Evolutionary conservation across 495 filamentous ascomycete genomes (phyloP).

Genomic region (Diplogelasinospora grovesii): DNA sequence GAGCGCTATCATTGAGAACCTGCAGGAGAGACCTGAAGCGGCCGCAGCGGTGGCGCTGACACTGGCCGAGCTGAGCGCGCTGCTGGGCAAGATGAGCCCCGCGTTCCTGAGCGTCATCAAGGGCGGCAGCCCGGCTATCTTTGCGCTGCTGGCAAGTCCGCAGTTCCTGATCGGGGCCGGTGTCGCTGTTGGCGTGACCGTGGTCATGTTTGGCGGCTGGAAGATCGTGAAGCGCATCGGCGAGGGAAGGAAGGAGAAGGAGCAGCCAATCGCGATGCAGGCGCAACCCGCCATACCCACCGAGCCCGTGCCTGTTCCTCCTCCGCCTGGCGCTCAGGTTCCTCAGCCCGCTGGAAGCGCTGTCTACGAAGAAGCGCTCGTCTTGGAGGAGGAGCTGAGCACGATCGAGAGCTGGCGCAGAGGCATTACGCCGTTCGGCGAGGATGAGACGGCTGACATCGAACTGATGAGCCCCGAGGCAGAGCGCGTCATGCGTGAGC

Average conservation of each 20-base stretch:
- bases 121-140: constrained; percentile 70
- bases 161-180: constrained; percentile 92
- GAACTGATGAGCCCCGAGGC: constrained; percentile 82
- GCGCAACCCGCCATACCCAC: neutral
- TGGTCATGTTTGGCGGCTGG: constrained; percentile 92
- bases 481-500: constrained; percentile 45
- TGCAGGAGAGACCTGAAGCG: constrained; percentile 87
- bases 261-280: constrained; percentile 49
- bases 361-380: constrained; percentile 42
- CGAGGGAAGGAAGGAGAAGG: constrained; percentile 38
- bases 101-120: constrained; percentile 69
- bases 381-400: constrained; percentile 48
- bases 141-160: constrained; percentile 78
- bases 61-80: constrained; percentile 79
- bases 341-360: constrained; percentile 1
- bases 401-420: constrained; percentile 76
- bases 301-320: neutral
- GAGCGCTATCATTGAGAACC: constrained; percentile 70
- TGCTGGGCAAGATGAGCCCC: constrained; percentile 80
- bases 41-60: constrained; percentile 92
- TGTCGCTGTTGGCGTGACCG: constrained; percentile 79
- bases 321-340: neutral
- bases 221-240: constrained; percentile 87
- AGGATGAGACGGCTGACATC: constrained; percentile 71
- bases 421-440: constrained; percentile 55